A percentile compares a stretch with the other conserved stretches of the same genome.
phyloP scores from a whole-genome alignment of 2,329 filamentous ascomycete genomes.

The Chaetomiaceae sp. region DNA sequence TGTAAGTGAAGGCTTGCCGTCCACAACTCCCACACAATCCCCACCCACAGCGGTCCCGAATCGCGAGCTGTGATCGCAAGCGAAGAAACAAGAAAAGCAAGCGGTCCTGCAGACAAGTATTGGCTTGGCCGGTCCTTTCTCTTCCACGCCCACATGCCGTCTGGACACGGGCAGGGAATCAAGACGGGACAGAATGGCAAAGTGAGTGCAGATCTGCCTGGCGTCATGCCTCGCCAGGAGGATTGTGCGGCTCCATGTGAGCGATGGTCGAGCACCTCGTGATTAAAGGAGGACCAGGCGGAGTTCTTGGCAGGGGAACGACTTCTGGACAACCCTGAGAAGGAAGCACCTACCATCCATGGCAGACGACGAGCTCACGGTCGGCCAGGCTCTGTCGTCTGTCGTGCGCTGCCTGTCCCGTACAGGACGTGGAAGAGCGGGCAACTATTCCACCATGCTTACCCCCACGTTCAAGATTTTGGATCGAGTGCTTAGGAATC shows the following conservation, averaged over 20 bases:
- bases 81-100: background rate
- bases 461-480: too few species aligned
- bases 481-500: too few species aligned
- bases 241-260: background rate
- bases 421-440: too few species aligned
- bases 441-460: too few species aligned
- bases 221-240: background rate
- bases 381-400: too few species aligned
- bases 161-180: background rate
- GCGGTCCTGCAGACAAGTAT: constrained; percentile 15
- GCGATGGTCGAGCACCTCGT: constrained; percentile 5
- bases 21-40: too few species aligned
- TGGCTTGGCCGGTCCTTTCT: constrained; percentile 18
- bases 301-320: constrained; percentile 10
- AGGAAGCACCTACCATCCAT: too few species aligned
- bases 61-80: background rate
- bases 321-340: too few species aligned
- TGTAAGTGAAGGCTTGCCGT: background rate
- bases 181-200: background rate
- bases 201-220: background rate
- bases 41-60: background rate
- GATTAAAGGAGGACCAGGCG: background rate
- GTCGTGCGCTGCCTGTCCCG: too few species aligned
- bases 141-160: background rate
- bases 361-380: too few species aligned